These are phyloP conservation scores for Claviceps sp. DNA, from an alignment of 2,329 filamentous ascomycete species.

Conservation along the genomic window DNA sequence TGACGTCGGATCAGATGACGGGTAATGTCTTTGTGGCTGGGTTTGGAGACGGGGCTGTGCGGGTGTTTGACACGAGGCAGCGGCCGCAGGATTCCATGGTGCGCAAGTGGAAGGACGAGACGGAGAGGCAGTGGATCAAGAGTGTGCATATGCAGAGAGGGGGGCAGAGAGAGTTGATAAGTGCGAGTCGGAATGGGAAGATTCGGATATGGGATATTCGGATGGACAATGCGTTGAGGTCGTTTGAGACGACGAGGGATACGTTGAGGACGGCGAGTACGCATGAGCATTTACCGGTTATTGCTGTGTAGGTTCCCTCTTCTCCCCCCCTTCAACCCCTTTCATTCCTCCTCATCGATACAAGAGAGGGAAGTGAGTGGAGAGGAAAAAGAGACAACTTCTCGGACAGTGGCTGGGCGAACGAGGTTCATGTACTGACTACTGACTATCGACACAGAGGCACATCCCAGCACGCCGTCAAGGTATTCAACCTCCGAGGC, in stretches of 20 bases:
- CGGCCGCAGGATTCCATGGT: constrained; percentile 85
- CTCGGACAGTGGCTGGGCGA: too few species aligned
- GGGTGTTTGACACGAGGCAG: constrained; percentile 83
- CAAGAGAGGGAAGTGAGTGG: too few species aligned
- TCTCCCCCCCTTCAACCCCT: too few species aligned
- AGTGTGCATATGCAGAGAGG: constrained; percentile 95
- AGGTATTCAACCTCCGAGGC: constrained; percentile 83
- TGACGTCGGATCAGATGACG: constrained; percentile 96
- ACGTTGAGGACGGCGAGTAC: constrained; percentile 76
- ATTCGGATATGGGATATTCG: constrained; percentile 94
- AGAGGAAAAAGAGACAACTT: too few species aligned
- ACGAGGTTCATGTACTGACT: neutral
- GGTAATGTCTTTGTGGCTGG: constrained; percentile 93
- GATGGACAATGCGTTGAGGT: constrained; percentile 63
- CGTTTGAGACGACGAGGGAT: constrained; percentile 61
- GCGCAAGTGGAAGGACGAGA: constrained; percentile 89
- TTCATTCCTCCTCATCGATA: neutral
- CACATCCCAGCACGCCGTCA: constrained; percentile 75
- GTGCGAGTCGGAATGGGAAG: constrained; percentile 81
- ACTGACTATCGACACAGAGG: constrained; percentile 43
- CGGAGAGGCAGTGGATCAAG: constrained; percentile 77
- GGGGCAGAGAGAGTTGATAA: constrained; percentile 80
- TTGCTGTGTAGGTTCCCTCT: constrained; percentile 58
- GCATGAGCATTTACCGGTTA: constrained; percentile 92
- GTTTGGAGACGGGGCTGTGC: constrained; percentile 87